Conservation (phyloP, 208 protist genomes). For the Trypanosoma brucei region DNA sequence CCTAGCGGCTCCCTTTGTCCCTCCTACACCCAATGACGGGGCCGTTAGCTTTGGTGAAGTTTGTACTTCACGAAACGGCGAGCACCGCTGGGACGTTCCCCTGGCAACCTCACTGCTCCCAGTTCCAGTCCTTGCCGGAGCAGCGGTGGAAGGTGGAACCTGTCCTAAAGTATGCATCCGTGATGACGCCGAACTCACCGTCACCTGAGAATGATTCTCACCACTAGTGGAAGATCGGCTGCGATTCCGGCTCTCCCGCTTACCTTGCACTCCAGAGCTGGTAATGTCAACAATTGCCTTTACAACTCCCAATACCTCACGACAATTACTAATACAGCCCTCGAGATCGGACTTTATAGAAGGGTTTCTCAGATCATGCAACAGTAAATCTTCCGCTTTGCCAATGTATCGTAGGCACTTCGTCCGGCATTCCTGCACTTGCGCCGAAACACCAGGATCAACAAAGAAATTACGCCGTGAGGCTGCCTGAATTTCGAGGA, state of each 20-base stretch:
- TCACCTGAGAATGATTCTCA: background rate
- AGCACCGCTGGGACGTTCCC: too few relatives aligned
- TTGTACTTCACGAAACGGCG: too few relatives aligned
- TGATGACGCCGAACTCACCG: background rate
- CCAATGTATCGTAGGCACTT: conserved; percentile 35
- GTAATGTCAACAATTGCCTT: background rate
- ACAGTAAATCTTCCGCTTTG: background rate
- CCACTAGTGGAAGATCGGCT: background rate
- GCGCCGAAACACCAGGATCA: conserved; percentile 29
- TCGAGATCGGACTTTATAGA: background rate
- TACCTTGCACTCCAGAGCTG: background rate
- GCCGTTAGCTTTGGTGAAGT: too few relatives aligned
- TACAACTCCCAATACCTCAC: background rate
- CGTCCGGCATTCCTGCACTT: conserved; percentile 40
- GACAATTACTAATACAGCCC: background rate
- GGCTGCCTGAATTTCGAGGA: conserved; percentile 31
- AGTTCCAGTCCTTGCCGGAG: too few relatives aligned
- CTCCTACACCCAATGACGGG: too few relatives aligned
- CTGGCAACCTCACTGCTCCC: too few relatives aligned
- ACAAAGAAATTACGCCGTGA: conserved; percentile 51
- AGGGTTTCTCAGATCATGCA: background rate
- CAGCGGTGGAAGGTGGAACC: too few relatives aligned
- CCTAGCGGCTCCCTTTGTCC: too few relatives aligned
- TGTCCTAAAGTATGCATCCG: background rate
- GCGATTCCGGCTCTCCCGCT: background rate